A percentile compares a stretch with the other conserved stretches of the same genome.
Evolutionary conservation across 331 rosid genomes (phyloP).

Genomic region (Dryas integrifolia): DNA sequence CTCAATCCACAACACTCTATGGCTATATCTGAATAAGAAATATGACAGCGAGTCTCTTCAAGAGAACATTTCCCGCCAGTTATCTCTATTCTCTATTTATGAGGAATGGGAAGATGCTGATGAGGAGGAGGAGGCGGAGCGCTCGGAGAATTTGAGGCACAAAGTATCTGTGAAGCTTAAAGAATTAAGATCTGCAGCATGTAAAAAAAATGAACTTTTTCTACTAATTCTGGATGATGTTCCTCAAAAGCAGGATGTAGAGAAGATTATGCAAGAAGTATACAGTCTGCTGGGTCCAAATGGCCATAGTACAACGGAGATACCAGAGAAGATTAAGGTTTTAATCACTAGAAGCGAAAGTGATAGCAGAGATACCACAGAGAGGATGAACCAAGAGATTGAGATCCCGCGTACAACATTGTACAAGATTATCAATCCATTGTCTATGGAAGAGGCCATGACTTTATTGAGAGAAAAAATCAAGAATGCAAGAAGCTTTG

Average conservation of each 20-base stretch:
- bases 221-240: conserved; percentile 32
- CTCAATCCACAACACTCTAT: neutral
- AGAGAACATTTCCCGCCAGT: conserved; percentile 4
- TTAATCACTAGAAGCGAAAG: conserved; percentile 8
- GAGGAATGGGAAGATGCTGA: conserved; percentile 28
- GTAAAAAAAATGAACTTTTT: neutral
- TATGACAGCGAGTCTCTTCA: neutral
- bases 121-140: neutral
- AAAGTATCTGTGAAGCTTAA: neutral
- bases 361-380: neutral
- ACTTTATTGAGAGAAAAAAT: neutral
- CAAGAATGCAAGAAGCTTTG: neutral
- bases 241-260: neutral
- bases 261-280: neutral
- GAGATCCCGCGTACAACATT: neutral
- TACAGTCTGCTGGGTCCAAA: neutral
- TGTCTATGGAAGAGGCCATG: neutral
- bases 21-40: conserved; percentile 23
- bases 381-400: neutral
- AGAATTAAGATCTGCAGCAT: neutral
- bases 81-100: neutral
- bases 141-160: neutral
- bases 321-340: conserved; percentile 15
- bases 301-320: too few relatives aligned
- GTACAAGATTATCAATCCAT: neutral